phyloP scores from a whole-genome alignment of 768 basidiomycete species.

The Exsudoporus frostii region DNA sequence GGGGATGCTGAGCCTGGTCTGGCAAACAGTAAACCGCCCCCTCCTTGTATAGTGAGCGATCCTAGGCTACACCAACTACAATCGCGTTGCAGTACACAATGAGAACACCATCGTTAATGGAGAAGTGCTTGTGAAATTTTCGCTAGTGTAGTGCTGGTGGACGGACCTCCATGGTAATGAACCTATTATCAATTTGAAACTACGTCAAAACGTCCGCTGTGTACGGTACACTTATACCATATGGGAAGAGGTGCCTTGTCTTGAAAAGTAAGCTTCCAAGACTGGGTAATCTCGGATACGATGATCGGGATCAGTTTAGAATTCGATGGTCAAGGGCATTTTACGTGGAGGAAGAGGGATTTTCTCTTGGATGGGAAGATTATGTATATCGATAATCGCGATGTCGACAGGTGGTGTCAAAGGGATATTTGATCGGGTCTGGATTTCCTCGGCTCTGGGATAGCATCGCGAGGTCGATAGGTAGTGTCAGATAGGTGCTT shows the following conservation, averaged over 20 bases:
- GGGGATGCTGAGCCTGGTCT: constrained; percentile 8
- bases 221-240: constrained; percentile 13
- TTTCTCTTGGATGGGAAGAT: constrained; percentile 15
- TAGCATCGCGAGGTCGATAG: constrained; percentile 7
- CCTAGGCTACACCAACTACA: neutral
- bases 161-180: constrained; percentile 10
- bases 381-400: constrained; percentile 19
- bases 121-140: neutral
- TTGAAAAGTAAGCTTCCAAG: constrained; percentile 9
- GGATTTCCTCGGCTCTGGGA: constrained; percentile 14
- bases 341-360: constrained; percentile 23
- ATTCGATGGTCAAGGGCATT: neutral
- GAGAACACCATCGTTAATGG: neutral
- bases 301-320: constrained; percentile 12
- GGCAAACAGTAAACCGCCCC: neutral
- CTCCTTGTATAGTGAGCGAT: neutral
- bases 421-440: constrained; percentile 10
- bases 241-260: constrained; percentile 12
- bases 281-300: constrained; percentile 6
- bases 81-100: neutral
- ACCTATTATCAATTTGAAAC: neutral
- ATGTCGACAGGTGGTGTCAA: constrained; percentile 1
- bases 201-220: constrained; percentile 12
- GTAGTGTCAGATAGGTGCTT: neutral
- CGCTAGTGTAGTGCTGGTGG: neutral